phyloP scores from a whole-genome alignment of 495 filamentous ascomycete genomes.

The Xylaria grammica region DNA sequence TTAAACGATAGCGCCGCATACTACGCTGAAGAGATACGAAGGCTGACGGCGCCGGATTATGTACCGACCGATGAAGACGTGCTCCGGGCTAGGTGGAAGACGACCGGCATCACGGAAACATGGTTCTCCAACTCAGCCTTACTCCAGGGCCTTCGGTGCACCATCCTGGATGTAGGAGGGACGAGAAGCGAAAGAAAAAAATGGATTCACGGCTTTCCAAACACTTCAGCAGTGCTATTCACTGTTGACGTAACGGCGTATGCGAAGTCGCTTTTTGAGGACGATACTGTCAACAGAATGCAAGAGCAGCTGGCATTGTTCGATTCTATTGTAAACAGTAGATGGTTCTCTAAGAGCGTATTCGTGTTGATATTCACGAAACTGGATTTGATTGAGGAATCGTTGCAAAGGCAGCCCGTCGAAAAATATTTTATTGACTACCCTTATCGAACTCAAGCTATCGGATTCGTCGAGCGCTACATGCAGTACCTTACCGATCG shows the following conservation, averaged over 20 bases:
- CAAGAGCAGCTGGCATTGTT: too few species aligned
- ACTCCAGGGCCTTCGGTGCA: too few species aligned
- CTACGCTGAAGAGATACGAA: background rate
- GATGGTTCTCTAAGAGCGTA: too few species aligned
- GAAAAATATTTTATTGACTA: background rate
- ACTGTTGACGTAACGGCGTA: constrained; percentile 4
- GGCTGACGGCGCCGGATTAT: background rate
- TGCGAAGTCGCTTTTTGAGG: background rate
- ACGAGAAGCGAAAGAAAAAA: too few species aligned
- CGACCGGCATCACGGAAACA: background rate
- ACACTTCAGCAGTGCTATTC: background rate
- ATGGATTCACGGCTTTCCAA: background rate
- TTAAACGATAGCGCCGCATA: background rate
- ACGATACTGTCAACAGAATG: too few species aligned
- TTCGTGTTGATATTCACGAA: constrained; percentile 1
- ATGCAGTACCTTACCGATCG: background rate
- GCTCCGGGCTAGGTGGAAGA: background rate
- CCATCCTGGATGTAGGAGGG: too few species aligned
- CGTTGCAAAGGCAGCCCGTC: background rate
- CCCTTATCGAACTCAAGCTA: too few species aligned
- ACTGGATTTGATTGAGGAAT: constrained; percentile 1
- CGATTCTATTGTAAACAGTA: too few species aligned
- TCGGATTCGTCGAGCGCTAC: background rate
- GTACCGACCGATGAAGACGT: background rate
- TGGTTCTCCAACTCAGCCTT: too few species aligned